These are phyloP conservation scores for Voacanga thouarsii DNA, from an alignment of 257 asterid genomes.

Conservation along the genomic window DNA sequence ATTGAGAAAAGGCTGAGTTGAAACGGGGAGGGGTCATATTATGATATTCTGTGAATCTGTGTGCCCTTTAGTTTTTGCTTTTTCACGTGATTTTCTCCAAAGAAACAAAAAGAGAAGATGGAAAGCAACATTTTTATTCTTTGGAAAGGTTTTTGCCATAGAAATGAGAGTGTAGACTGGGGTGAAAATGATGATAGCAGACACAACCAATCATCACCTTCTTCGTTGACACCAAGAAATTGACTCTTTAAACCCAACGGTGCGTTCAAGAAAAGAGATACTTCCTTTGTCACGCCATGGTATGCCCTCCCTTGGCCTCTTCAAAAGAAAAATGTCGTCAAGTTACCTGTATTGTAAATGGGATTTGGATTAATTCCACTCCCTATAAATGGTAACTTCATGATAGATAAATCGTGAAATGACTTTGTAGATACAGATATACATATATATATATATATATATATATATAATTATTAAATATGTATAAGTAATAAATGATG, in stretches of 20 bases:
- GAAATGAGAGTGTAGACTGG: slow-evolving; percentile 8
- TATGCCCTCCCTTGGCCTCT: not conserved
- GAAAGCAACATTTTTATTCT: not conserved
- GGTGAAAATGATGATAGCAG: slow-evolving; percentile 29
- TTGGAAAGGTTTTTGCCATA: not conserved
- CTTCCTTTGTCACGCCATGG: not conserved
- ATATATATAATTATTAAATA: too few relatives aligned
- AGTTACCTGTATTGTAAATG: not conserved
- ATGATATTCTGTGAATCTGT: slow-evolving; percentile 14
- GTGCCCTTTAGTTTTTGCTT: slow-evolving; percentile 27
- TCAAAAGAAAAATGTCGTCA: not conserved
- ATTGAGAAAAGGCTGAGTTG: slow-evolving; percentile 1
- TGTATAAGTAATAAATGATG: too few relatives aligned
- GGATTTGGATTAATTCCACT: not conserved
- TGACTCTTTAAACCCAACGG: slow-evolving; percentile 23
- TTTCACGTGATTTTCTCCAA: slow-evolving; percentile 69
- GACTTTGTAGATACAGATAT: too few relatives aligned
- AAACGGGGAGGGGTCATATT: slow-evolving; percentile 4
- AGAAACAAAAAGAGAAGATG: slow-evolving; percentile 9
- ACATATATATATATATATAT: too few relatives aligned
- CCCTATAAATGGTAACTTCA: too few relatives aligned
- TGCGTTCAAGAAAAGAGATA: slow-evolving; percentile 20
- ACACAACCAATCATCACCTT: slow-evolving; percentile 31
- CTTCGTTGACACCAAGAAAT: slow-evolving; percentile 43
- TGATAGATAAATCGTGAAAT: too few relatives aligned